These are phyloP conservation scores for Calcarisporium arbuscula DNA, from an alignment of 2,329 filamentous ascomycete species.

Conservation along the genomic window DNA sequence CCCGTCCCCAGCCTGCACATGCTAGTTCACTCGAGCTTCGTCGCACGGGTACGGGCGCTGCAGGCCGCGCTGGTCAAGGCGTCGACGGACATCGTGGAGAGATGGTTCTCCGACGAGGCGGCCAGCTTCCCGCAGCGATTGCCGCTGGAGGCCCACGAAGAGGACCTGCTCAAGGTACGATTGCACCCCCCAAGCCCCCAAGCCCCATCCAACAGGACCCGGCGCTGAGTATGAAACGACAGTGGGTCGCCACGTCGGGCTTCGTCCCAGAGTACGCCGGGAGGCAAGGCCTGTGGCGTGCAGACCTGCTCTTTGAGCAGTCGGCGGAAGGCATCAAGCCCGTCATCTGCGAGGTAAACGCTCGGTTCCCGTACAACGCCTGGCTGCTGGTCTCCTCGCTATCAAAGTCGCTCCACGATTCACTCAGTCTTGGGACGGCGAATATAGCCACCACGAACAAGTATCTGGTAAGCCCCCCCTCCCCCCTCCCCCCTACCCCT, in stretches of 20 bases:
- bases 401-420: too few relatives aligned
- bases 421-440: too few relatives aligned
- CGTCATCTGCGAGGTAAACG: slow-evolving; percentile 3
- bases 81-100: slow-evolving; percentile 14
- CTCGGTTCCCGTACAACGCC: slow-evolving; percentile 5
- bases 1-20: not conserved
- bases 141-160: slow-evolving; percentile 24
- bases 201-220: too few relatives aligned
- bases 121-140: slow-evolving; percentile 25
- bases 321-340: not conserved
- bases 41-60: slow-evolving; percentile 1
- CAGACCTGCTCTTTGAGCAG: slow-evolving; percentile 3
- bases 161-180: slow-evolving; percentile 23
- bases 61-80: slow-evolving; percentile 2
- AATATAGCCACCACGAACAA: too few relatives aligned
- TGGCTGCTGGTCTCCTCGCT: too few relatives aligned
- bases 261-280: slow-evolving; percentile 4
- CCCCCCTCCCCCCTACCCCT: too few relatives aligned
- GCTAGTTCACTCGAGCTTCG: slow-evolving; percentile 1
- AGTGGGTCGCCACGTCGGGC: slow-evolving; percentile 4
- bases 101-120: slow-evolving; percentile 30
- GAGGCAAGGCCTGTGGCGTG: slow-evolving; percentile 1
- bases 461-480: too few relatives aligned
- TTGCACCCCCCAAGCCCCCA: too few relatives aligned
- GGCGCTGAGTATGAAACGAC: too few relatives aligned